A percentile compares a stretch with the other conserved stretches of the same genome.
Conservation (phyloP, 2,329 filamentous ascomycete genomes). For the Lecanoromycetidae sp. region DNA sequence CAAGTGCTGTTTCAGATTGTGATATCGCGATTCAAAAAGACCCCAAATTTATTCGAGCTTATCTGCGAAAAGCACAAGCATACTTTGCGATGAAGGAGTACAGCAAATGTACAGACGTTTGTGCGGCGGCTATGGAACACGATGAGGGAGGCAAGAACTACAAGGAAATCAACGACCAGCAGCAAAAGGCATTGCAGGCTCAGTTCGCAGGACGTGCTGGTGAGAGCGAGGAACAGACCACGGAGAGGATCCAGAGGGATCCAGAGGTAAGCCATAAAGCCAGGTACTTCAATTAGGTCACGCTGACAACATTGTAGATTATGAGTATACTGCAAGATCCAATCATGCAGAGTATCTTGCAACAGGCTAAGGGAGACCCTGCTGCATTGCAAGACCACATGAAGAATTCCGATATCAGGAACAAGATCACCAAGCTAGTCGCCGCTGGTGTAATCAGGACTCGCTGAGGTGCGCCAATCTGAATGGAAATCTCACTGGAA, state of each 20-base stretch:
- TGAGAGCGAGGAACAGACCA: constrained; percentile 91
- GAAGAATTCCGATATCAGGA: constrained; percentile 73
- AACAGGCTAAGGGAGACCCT: constrained; percentile 90
- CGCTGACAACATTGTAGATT: constrained; percentile 41
- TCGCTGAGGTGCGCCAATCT: constrained; percentile 1
- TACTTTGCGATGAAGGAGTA: constrained; percentile 98
- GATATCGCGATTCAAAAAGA: constrained; percentile 84
- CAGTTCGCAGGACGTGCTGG: constrained; percentile 88
- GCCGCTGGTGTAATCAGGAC: constrained; percentile 52
- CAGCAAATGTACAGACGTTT: constrained; percentile 84
- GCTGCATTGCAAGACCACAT: constrained; percentile 93
- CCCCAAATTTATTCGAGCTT: constrained; percentile 83
- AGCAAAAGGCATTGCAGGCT: constrained; percentile 79
- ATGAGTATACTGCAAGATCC: constrained; percentile 87
- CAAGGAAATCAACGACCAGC: constrained; percentile 84
- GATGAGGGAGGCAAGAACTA: constrained; percentile 71
- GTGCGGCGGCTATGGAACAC: constrained; percentile 64
- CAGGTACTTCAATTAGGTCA: not conserved
- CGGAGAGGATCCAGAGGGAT: constrained; percentile 78
- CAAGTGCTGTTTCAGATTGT: constrained; percentile 84
- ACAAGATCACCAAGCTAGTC: constrained; percentile 89
- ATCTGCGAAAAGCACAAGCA: constrained; percentile 91
- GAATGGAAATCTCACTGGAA: not conserved
- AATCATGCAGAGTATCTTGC: constrained; percentile 93
- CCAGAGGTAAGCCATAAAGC: constrained; percentile 56